Evolutionary conservation across 805 yeast species (phyloP).

Genomic region (Candida insectalens): DNA sequence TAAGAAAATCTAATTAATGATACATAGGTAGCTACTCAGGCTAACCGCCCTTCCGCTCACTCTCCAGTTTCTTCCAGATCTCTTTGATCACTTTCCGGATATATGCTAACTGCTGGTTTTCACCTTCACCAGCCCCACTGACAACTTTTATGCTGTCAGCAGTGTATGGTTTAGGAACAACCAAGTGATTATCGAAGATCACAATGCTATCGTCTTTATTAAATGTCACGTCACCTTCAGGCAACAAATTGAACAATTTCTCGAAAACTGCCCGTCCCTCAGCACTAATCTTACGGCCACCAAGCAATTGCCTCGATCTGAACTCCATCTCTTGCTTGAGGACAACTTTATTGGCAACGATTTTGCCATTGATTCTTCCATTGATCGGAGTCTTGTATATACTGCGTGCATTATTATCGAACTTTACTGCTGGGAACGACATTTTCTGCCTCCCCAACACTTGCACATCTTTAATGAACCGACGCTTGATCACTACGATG

Average conservation of each 20-base stretch:
- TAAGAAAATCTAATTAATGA: background rate
- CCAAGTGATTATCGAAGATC: constrained; percentile 27
- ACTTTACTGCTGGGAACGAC: constrained; percentile 6
- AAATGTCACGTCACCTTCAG: constrained; percentile 25
- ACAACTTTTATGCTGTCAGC: constrained; percentile 21
- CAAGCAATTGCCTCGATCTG: constrained; percentile 13
- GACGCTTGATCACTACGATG: constrained; percentile 45
- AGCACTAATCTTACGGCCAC: constrained; percentile 13
- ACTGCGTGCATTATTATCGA: constrained; percentile 15
- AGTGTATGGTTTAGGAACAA: constrained; percentile 29
- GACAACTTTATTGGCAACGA: no score
- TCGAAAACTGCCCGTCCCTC: constrained; percentile 21
- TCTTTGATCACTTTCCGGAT: constrained; percentile 41
- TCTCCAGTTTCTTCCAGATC: constrained; percentile 35
- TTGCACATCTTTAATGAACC: constrained; percentile 45
- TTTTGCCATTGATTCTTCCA: constrained; percentile 12
- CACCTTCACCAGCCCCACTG: constrained; percentile 13
- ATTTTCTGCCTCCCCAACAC: constrained; percentile 30
- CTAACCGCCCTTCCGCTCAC: constrained; percentile 44
- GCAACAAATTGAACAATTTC: constrained; percentile 19
- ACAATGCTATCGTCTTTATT: constrained; percentile 26
- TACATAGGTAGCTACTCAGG: background rate
- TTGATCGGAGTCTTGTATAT: constrained; percentile 12
- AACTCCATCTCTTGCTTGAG: constrained; percentile 15
- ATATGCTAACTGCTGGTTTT: constrained; percentile 21